Base-by-base conservation (phyloP, 345 rosid genomes). In the Trapa incisa region DNA sequence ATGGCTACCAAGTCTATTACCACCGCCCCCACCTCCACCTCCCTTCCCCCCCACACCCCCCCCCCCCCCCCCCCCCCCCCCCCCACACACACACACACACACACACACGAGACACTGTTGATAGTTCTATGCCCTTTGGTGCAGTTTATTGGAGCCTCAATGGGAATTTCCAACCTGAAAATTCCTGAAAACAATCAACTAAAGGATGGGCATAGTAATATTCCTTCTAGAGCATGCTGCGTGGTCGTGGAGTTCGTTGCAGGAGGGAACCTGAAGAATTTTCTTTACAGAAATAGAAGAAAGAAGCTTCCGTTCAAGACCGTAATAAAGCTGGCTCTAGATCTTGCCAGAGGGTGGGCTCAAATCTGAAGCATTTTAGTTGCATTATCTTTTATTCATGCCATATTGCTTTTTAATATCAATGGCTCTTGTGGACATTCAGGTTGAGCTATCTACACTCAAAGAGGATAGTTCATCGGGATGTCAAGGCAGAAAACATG, bases 401-500 rank as follows among this genome's bases (percentile, higher is more conserved):
- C 17, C 17, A 12, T 12, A 0, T 53, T 4, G 4, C 17, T 15
- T 53, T 15, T n/a, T 53, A 15, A 5, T 3, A 17, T 2, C 39
- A 64, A n/a, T 6, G 9, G 15, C 33, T 56, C 8, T 17, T 16
- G 17, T 10, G 70, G 64, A 41, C 7, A 41, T 77, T 81, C 88
- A 91, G 97, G 71, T 80, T 94, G 73, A 85, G 95, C 79, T 94
- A 94, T 74, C 83, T 94, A 61, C 99, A 94, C 61, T 86, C 91
- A 1, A 69, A 85, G 81, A 91, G 84, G 79, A 94, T 91, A 67
- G 97, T 91, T 22, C 99, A 91, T 65, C 97, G 97, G 58, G 97
- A 94, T 80, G 99, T 94, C 74, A 91, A 91, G 77, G 73, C 97
- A 37, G 97, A 94, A 70, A 91, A 94, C 67, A 87, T 94, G 99